phyloP scores from a whole-genome alignment of 371 early-diverging fungal species.

The Smittium culicis region DNA sequence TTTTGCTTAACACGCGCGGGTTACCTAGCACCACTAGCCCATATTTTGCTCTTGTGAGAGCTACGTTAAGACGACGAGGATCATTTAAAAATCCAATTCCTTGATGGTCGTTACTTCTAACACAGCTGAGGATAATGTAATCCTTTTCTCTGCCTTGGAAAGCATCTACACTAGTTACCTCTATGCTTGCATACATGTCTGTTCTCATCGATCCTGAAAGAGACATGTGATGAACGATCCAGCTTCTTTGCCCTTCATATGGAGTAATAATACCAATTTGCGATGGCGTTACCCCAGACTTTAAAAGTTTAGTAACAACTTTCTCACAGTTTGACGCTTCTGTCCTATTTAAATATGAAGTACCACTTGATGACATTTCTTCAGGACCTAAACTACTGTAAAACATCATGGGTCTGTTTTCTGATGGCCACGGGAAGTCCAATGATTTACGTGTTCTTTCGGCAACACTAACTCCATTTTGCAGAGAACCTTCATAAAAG shows the following conservation, averaged over 20 bases:
- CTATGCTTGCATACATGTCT: slow-evolving; percentile 90
- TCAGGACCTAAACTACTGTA: slow-evolving; percentile 85
- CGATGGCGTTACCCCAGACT: slow-evolving; percentile 66
- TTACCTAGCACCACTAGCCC: slow-evolving; percentile 94
- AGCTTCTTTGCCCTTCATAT: slow-evolving; percentile 97
- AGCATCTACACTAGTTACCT: slow-evolving; percentile 97
- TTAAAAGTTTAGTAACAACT: slow-evolving; percentile 85
- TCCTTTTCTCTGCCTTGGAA: slow-evolving; percentile 99
- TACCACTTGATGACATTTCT: slow-evolving; percentile 90
- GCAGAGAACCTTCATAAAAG: slow-evolving; percentile 96
- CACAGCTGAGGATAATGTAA: slow-evolving; percentile 95
- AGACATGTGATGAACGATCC: slow-evolving; percentile 87
- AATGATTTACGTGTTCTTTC: slow-evolving; percentile 76
- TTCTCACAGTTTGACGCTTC: slow-evolving; percentile 86
- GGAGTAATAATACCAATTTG: slow-evolving; percentile 99
- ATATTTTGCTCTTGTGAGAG: slow-evolving; percentile 90
- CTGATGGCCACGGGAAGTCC: slow-evolving; percentile 92
- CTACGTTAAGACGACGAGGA: slow-evolving; percentile 94
- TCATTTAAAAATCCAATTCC: slow-evolving; percentile 98
- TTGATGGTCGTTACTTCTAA: slow-evolving; percentile 92
- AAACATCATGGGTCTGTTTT: slow-evolving; percentile 91
- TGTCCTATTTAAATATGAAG: slow-evolving; percentile 89
- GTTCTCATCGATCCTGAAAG: slow-evolving; percentile 73
- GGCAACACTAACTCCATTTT: slow-evolving; percentile 84
- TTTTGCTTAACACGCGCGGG: slow-evolving; percentile 80